Evolutionary conservation across 108 stramenopile genomes (phyloP).

Genomic region (Seminavis robusta): DNA sequence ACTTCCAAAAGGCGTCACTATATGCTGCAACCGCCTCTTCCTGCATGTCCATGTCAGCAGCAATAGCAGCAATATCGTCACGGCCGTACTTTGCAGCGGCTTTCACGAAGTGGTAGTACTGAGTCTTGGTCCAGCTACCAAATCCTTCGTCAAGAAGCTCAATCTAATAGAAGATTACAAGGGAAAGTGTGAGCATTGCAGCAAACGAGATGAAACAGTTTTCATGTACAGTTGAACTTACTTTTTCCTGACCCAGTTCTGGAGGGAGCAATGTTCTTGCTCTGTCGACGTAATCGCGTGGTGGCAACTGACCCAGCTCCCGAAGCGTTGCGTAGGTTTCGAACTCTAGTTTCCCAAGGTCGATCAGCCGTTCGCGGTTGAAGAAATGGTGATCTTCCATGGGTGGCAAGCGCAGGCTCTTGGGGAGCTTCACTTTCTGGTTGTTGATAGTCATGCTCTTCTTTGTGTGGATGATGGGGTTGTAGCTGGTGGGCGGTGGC

Average conservation of each 20-base stretch:
- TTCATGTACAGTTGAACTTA: no score
- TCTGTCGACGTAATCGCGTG: slow-evolving; percentile 50
- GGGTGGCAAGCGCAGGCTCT: slow-evolving; percentile 65
- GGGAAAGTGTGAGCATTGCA: no score
- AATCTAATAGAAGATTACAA: no score
- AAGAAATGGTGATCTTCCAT: slow-evolving; percentile 97
- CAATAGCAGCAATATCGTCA: slow-evolving; percentile 75
- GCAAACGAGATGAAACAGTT: no score
- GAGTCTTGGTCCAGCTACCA: slow-evolving; percentile 85
- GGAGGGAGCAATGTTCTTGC: slow-evolving; percentile 59
- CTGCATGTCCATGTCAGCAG: slow-evolving; percentile 85
- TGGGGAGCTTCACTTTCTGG: slow-evolving; percentile 68
- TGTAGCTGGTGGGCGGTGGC: slow-evolving; percentile 81
- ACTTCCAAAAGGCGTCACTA: slow-evolving; percentile 84
- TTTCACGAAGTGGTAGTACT: slow-evolving; percentile 90
- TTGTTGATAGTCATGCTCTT: slow-evolving; percentile 83
- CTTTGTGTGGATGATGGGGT: slow-evolving; percentile 77
- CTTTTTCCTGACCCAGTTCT: slow-evolving; percentile 77
- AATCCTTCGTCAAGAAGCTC: slow-evolving; percentile 92
- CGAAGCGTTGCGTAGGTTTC: slow-evolving; percentile 72
- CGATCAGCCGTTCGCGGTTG: slow-evolving; percentile 82
- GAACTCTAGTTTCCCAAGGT: slow-evolving; percentile 77
- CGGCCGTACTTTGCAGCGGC: slow-evolving; percentile 91
- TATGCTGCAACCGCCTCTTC: slow-evolving; percentile 80
- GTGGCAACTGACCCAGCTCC: slow-evolving; percentile 72